A percentile compares a stretch with the other conserved stretches of the same genome.
These are phyloP conservation scores for Aureobasidium sp. DNA, from an alignment of 2,329 filamentous ascomycete species.

Conservation along the genomic window DNA sequence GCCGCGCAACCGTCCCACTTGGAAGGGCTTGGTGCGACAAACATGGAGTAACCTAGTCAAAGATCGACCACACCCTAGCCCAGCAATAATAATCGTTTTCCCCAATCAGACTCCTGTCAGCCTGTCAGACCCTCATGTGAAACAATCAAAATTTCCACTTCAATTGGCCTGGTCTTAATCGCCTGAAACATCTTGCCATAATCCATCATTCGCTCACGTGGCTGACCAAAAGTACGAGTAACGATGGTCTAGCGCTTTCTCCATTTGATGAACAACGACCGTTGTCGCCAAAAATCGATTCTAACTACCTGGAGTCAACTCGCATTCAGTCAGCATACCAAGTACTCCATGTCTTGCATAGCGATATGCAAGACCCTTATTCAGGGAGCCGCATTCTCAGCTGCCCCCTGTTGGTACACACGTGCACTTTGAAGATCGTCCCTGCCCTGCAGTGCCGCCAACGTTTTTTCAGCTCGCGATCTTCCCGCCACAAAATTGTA, in stretches of 20 bases:
- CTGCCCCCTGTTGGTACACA: neutral
- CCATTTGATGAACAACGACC: neutral
- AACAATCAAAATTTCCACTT: neutral
- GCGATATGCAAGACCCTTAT: neutral
- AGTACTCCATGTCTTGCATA: neutral
- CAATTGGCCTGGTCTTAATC: neutral
- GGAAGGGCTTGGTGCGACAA: neutral
- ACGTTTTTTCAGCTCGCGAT: neutral
- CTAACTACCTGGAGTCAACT: neutral
- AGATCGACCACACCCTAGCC: neutral
- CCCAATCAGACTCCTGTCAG: neutral
- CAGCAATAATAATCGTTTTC: neutral
- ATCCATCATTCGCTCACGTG: neutral
- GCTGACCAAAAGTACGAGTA: neutral
- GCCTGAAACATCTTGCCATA: neutral
- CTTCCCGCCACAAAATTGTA: neutral
- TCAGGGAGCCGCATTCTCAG: neutral
- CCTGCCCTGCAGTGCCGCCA: neutral
- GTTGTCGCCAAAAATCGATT: neutral
- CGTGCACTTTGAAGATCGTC: neutral
- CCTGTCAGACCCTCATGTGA: neutral
- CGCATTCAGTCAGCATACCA: neutral
- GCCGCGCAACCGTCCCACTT: conserved; percentile 1
- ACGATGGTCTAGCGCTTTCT: neutral
- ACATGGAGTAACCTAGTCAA: conserved; percentile 1